These are phyloP conservation scores for Murraya paniculata DNA, from an alignment of 345 rosid species.

Conservation along the genomic window DNA sequence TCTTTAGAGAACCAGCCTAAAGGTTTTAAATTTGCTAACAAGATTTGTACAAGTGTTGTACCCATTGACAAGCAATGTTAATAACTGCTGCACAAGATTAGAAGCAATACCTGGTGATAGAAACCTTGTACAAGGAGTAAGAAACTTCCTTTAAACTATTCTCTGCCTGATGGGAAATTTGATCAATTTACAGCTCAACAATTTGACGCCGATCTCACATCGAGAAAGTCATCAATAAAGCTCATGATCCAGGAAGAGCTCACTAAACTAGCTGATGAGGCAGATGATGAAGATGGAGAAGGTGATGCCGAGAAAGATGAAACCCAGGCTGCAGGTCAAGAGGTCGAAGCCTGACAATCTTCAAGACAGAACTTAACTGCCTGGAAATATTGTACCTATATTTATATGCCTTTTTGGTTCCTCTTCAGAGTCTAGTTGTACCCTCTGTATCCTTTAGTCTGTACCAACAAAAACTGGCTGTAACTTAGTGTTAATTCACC, in stretches of 20 bases:
- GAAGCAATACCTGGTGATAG: background rate
- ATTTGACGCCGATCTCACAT: constrained; percentile 46
- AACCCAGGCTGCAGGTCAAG: constrained; percentile 33
- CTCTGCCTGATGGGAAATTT: constrained; percentile 6
- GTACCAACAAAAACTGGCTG: constrained; percentile 24
- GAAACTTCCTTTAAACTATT: background rate
- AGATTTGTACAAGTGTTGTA: background rate
- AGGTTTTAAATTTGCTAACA: background rate
- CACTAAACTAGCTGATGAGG: constrained; percentile 78
- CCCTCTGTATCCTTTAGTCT: constrained; percentile 15
- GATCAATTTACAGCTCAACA: constrained; percentile 43
- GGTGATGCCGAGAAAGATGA: constrained; percentile 47
- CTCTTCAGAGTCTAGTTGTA: constrained; percentile 5
- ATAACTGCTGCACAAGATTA: background rate
- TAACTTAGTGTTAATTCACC: constrained; percentile 22
- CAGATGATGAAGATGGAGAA: constrained; percentile 60
- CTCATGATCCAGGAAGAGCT: constrained; percentile 87
- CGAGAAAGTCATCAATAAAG: constrained; percentile 71
- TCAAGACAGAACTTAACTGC: constrained; percentile 9
- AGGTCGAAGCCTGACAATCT: constrained; percentile 40
- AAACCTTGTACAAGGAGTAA: background rate
- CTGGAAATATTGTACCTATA: constrained; percentile 15
- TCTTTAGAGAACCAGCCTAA: background rate
- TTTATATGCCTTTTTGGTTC: background rate
- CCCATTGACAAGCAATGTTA: background rate